Evolutionary conservation across 371 early-diverging fungal species (phyloP).

Genomic region (Ordospora pajunii): DNA sequence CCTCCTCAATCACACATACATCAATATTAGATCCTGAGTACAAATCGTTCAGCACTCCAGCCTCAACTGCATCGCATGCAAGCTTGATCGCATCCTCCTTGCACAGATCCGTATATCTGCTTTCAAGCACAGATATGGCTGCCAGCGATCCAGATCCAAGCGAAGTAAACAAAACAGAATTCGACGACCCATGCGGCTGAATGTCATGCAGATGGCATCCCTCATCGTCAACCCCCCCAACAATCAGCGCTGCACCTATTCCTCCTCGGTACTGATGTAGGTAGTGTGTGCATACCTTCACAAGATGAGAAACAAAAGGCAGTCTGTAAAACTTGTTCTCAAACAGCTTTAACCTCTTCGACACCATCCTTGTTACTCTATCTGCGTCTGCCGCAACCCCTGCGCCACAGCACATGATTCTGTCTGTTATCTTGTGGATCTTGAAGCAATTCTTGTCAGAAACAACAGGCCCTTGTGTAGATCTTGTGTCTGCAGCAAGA

Average conservation of each 20-base stretch:
- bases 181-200: conserved; percentile 88
- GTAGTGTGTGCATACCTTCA: conserved; percentile 63
- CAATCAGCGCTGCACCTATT: conserved; percentile 85
- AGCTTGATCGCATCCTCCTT: conserved; percentile 81
- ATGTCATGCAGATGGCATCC: conserved; percentile 86
- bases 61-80: conserved; percentile 83
- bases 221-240: conserved; percentile 81
- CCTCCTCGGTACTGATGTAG: conserved; percentile 77
- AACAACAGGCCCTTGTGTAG: conserved; percentile 92
- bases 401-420: conserved; percentile 98
- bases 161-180: conserved; percentile 82
- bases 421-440: conserved; percentile 92
- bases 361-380: conserved; percentile 79
- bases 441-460: conserved; percentile 98
- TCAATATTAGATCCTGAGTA: conserved; percentile 97
- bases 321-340: conserved; percentile 73
- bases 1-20: conserved; percentile 62
- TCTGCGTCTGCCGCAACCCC: conserved; percentile 98
- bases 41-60: conserved; percentile 96
- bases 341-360: conserved; percentile 82
- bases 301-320: conserved; percentile 77
- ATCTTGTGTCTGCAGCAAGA: conserved; percentile 96
- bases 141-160: conserved; percentile 93
- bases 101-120: conserved; percentile 71
- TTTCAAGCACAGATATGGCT: conserved; percentile 90